phyloP scores from a whole-genome alignment of 2,329 filamentous ascomycete species.

The Aspergillus aculeatinus region DNA sequence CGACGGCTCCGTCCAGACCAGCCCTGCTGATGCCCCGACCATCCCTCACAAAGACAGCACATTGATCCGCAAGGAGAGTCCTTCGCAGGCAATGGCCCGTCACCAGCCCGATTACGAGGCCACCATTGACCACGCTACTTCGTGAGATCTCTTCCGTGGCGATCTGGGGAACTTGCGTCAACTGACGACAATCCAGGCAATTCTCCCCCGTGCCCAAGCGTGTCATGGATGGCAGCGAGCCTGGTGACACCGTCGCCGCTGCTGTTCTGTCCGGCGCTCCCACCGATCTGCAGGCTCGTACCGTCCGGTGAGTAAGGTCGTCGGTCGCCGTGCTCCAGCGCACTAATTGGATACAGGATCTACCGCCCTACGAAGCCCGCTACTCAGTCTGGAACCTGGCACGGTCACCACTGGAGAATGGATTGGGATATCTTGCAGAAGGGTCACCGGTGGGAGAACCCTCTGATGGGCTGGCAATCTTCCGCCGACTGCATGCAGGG shows the following conservation, averaged over 20 bases:
- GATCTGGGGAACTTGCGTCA: slow-evolving; percentile 2
- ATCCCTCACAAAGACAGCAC: slow-evolving; percentile 40
- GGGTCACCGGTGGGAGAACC: slow-evolving; percentile 98
- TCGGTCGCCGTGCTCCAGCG: background rate
- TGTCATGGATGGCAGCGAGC: slow-evolving; percentile 88
- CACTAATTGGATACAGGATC: slow-evolving; percentile 60
- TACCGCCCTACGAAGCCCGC: slow-evolving; percentile 90
- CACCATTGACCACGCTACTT: slow-evolving; percentile 82
- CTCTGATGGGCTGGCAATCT: slow-evolving; percentile 97
- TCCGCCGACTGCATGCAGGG: slow-evolving; percentile 94
- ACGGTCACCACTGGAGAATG: slow-evolving; percentile 86
- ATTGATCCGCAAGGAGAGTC: slow-evolving; percentile 52
- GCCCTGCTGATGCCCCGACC: slow-evolving; percentile 45
- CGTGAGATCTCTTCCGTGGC: slow-evolving; percentile 57
- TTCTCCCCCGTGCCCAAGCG: slow-evolving; percentile 89
- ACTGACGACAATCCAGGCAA: slow-evolving; percentile 57
- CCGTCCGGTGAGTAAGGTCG: slow-evolving; percentile 71
- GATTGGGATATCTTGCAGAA: slow-evolving; percentile 94
- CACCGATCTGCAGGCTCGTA: slow-evolving; percentile 87
- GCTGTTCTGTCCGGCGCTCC: slow-evolving; percentile 89
- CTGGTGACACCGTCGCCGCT: slow-evolving; percentile 70
- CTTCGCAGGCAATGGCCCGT: slow-evolving; percentile 53
- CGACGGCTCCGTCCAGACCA: slow-evolving; percentile 57
- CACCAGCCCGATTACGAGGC: slow-evolving; percentile 81
- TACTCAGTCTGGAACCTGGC: slow-evolving; percentile 90